Evolutionary conservation across 306 rosid species (phyloP).

Genomic region (Geum urbanum): DNA sequence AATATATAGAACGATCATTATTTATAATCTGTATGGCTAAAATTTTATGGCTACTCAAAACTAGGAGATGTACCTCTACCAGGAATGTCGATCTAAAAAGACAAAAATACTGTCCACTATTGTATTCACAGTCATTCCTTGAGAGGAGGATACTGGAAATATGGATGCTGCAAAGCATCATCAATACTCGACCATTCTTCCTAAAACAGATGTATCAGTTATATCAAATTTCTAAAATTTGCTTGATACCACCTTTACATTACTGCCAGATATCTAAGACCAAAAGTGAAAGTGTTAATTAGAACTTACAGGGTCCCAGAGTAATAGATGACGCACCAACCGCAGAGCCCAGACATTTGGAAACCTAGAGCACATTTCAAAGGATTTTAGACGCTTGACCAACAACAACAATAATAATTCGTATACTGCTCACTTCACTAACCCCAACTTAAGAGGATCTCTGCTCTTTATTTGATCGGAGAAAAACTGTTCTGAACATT

Average conservation of each 20-base stretch:
- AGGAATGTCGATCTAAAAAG: background rate
- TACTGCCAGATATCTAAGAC: background rate
- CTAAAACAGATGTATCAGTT: conserved; percentile 34
- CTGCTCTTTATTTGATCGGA: conserved; percentile 68
- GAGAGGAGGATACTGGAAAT: conserved; percentile 61
- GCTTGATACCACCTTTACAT: background rate
- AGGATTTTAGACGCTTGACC: background rate
- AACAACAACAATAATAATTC: too few relatives aligned
- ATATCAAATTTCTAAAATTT: background rate
- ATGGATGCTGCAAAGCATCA: conserved; percentile 80
- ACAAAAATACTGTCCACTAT: background rate
- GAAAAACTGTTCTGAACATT: conserved; percentile 92
- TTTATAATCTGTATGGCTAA: background rate
- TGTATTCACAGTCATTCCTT: conserved; percentile 30
- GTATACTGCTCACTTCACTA: conserved; percentile 14
- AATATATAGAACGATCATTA: background rate
- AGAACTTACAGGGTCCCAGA: conserved; percentile 82
- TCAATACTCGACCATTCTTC: conserved; percentile 76
- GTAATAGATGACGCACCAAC: conserved; percentile 69
- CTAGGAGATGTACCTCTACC: background rate
- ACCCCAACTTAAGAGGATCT: conserved; percentile 95
- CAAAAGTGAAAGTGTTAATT: background rate
- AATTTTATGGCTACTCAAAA: background rate
- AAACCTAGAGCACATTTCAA: conserved; percentile 48
- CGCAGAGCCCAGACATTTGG: conserved; percentile 76